Percentiles rank a stretch among this genome's conserved stretches.
phyloP scores from a whole-genome alignment of 2,329 filamentous ascomycete genomes.

The Pestalotiopsis sp. region DNA sequence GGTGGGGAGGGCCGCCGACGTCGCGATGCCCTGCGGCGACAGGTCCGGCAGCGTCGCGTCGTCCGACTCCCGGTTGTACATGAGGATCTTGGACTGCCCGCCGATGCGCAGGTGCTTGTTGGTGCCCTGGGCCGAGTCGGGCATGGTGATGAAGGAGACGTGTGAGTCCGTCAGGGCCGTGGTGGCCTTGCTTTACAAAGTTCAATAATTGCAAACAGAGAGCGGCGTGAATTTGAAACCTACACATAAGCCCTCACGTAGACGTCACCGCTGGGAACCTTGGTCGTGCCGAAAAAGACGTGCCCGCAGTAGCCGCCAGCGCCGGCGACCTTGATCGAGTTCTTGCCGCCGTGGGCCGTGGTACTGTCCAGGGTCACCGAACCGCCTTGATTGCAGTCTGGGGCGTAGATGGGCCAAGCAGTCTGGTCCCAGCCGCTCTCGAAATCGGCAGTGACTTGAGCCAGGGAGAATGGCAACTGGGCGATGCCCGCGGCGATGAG shows the following conservation, averaged over 20 bases:
- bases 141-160: slow-evolving; percentile 67
- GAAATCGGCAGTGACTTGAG: slow-evolving; percentile 59
- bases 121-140: slow-evolving; percentile 56
- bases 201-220: not conserved
- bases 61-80: slow-evolving; percentile 67
- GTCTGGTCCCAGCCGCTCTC: slow-evolving; percentile 61
- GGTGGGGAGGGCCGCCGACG: slow-evolving; percentile 53
- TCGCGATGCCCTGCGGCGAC: slow-evolving; percentile 59
- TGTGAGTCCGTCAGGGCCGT: slow-evolving; percentile 62
- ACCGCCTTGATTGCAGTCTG: slow-evolving; percentile 63
- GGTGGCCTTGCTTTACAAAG: slow-evolving; percentile 50
- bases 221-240: slow-evolving; percentile 29
- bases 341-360: slow-evolving; percentile 58
- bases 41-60: slow-evolving; percentile 65
- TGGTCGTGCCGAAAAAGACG: slow-evolving; percentile 63
- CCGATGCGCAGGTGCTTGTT: slow-evolving; percentile 66
- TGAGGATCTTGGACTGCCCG: slow-evolving; percentile 62
- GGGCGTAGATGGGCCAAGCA: slow-evolving; percentile 61
- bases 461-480: slow-evolving; percentile 49
- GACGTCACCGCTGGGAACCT: slow-evolving; percentile 58
- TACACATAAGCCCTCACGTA: slow-evolving; percentile 61
- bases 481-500: slow-evolving; percentile 45
- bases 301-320: slow-evolving; percentile 60
- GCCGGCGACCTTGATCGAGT: slow-evolving; percentile 56
- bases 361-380: slow-evolving; percentile 59